Conservation (phyloP, 805 yeast genomes). For the Trichomonascus vanleenenianus region DNA sequence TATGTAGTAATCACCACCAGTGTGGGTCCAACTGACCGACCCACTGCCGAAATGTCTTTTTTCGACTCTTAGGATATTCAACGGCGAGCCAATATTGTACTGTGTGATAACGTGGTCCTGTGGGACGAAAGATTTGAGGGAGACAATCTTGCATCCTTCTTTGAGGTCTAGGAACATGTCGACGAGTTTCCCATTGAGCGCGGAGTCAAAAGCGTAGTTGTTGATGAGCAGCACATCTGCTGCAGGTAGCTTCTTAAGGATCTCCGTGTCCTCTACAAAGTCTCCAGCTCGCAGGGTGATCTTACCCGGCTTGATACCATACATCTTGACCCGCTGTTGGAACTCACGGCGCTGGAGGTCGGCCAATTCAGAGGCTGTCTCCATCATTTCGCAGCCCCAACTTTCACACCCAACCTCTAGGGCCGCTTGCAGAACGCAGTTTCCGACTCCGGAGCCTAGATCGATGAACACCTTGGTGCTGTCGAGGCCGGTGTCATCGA, state of each 20-base stretch:
- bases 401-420: constrained; percentile 76
- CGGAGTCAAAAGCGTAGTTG: constrained; percentile 77
- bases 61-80: constrained; percentile 58
- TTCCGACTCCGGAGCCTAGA: constrained; percentile 92
- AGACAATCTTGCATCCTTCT: constrained; percentile 71
- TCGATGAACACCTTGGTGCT: constrained; percentile 64
- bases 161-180: constrained; percentile 53
- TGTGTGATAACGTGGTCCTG: constrained; percentile 59
- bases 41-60: constrained; percentile 56
- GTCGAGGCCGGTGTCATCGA: constrained; percentile 47
- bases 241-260: constrained; percentile 43
- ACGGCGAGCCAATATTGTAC: constrained; percentile 45
- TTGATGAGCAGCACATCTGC: constrained; percentile 74
- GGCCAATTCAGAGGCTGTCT: constrained; percentile 65
- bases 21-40: constrained; percentile 83
- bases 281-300: constrained; percentile 58
- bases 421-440: constrained; percentile 84
- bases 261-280: constrained; percentile 58
- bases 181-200: constrained; percentile 60
- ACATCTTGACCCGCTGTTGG: constrained; percentile 45
- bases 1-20: constrained; percentile 70
- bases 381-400: constrained; percentile 89
- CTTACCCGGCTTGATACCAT: constrained; percentile 56
- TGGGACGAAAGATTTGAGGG: constrained; percentile 72
- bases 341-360: constrained; percentile 53